Evolutionary conservation across 1,139 yeast genomes (phyloP), one percentile per base, ranked within the genome.

Genomic region (Kazachstania sp.): DNA sequence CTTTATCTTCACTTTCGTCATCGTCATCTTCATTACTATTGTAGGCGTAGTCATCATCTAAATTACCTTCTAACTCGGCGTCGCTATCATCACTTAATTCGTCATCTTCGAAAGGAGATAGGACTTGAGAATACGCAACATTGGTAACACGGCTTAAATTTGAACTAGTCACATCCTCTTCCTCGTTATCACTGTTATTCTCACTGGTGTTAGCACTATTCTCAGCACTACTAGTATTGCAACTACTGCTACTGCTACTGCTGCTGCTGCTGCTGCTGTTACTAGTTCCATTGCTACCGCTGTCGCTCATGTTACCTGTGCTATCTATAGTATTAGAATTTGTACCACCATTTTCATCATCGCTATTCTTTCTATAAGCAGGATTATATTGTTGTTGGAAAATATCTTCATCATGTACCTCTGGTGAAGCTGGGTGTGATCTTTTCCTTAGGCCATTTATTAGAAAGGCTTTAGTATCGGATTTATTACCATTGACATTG

Each of bases 121-220:
- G 28, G 4, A 43, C 48, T 19, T 52, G 44, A 16, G 54, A 52
- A 45, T 52, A 54, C 15, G 54, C 52, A 2, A 53, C 47, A n/a
- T 56, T 51, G 19, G 46, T 50, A 7, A 28, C 28, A 18, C 42
- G 35, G 18, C 29, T 34, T 12, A 39, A 39, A 19, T 30, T 18
- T 12, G 56, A 61, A 23, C 57, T 48, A 7, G 64, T 52, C 6
- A 11, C 4, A 16, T 9, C 20, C 6, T 26, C 42, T 13, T 20
- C 35, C 15, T 39, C 42, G 15, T 39, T 28, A 19, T 39, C 42
- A 20, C 42, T 39, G 36, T 39, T 39, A 15, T 83, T 81, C 1
- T 90, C 90, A 61, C 83, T 90, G 55, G 78, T 79, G 57, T 83
- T 83, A 18, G 31, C 34, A 31, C 46, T 49, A 8, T 45, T 44